Evolutionary conservation across 495 filamentous ascomycete species (phyloP).

Genomic region (Penicillium bovifimosum): DNA sequence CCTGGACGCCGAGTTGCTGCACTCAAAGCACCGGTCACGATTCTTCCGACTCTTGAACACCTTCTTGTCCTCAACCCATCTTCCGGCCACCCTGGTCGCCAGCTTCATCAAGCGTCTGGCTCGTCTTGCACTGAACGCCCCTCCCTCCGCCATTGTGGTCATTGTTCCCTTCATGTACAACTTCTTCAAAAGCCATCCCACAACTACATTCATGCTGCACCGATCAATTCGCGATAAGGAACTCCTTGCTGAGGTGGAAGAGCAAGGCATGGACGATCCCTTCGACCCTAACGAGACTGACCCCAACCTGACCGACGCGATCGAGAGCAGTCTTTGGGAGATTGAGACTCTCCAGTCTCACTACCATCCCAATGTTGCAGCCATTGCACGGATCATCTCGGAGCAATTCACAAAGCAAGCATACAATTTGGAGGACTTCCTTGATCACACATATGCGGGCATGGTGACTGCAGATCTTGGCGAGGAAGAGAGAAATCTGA

Average conservation of each 20-base stretch:
- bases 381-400: conserved; percentile 85
- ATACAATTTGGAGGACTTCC: conserved; percentile 91
- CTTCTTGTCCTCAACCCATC: conserved; percentile 87
- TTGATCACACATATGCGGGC: conserved; percentile 89
- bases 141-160: conserved; percentile 79
- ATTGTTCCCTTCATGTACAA: conserved; percentile 95
- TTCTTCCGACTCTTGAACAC: conserved; percentile 92
- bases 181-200: conserved; percentile 81
- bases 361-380: conserved; percentile 96
- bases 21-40: conserved; percentile 86
- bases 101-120: conserved; percentile 93
- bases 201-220: conserved; percentile 93
- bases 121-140: conserved; percentile 73
- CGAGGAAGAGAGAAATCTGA: conserved; percentile 60
- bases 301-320: conserved; percentile 77
- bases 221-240: conserved; percentile 58
- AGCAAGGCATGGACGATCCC: conserved; percentile 69
- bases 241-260: conserved; percentile 50
- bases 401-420: conserved; percentile 96
- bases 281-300: conserved; percentile 71
- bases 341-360: conserved; percentile 82
- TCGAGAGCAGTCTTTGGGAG: conserved; percentile 95
- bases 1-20: conserved; percentile 75
- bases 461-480: conserved; percentile 76
- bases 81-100: conserved; percentile 83